These are phyloP conservation scores for Fusarium piperis DNA, from an alignment of 2,329 filamentous ascomycete species.

Conservation along the genomic window DNA sequence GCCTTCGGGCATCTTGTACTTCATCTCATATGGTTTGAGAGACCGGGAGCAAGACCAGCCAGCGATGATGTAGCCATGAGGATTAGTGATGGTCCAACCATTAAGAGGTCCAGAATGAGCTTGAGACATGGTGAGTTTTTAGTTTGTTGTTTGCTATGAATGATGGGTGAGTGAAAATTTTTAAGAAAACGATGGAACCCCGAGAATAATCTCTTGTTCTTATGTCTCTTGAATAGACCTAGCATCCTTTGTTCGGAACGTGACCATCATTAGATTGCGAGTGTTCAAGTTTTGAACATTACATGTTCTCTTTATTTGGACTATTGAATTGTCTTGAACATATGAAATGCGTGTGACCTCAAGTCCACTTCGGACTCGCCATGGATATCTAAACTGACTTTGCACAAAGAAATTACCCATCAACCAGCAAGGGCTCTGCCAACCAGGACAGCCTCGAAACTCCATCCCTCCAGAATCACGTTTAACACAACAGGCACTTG, in stretches of 20 bases:
- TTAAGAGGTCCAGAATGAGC: background rate
- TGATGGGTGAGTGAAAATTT: background rate
- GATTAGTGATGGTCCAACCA: background rate
- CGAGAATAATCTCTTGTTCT: background rate
- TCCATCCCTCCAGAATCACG: background rate
- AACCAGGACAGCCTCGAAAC: background rate
- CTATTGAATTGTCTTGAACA: background rate
- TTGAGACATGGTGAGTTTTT: background rate
- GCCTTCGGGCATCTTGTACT: background rate
- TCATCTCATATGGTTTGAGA: background rate
- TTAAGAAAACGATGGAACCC: background rate
- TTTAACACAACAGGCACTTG: background rate
- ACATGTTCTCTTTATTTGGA: background rate
- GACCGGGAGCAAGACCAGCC: background rate
- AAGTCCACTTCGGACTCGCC: background rate
- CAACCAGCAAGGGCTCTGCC: background rate
- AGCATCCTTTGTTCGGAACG: background rate
- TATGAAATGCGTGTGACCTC: background rate
- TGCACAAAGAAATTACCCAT: background rate
- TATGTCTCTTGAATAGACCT: background rate
- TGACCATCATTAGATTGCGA: fast-evolving
- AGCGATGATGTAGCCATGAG: background rate
- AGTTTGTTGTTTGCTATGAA: background rate
- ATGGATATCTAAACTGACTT: background rate
- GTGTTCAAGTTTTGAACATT: background rate